Base-by-base conservation (phyloP, 129 eudicot species). In the Chrysanthemum seticuspe region DNA sequence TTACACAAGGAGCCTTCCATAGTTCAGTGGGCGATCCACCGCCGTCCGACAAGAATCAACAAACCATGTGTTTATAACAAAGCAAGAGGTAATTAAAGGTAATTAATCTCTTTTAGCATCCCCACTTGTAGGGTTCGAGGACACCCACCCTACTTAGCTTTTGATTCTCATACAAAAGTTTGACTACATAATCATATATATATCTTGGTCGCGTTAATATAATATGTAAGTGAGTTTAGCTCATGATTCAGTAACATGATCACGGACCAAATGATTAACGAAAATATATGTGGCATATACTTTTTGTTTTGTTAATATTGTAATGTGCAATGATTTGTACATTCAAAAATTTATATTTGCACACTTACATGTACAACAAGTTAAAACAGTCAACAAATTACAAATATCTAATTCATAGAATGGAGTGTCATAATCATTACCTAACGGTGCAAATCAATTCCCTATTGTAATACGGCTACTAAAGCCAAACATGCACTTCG, bases 231-330 rank as follows among this genome's bases (percentile, higher is more conserved):
- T 54, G 50, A 71, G 76, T 67, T 40, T 40, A 40, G 47, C 62
- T 83, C 82, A 89, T 89, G 86, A 89, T 86, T 89, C 79, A 78
- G 86, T 82, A 89, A 89, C 89, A 85, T 88, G 94, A 78, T 80
- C 82, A 44, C 44, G 47, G 80, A 80, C 86, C 77, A 73, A 84
- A 86, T 85, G 85, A 80, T 84, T 85, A 77, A 68, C 68, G 76
- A 62, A 67, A 83, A 85, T 62, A 72, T 53, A 19, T 27, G 25
- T 67, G 75, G 74, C 54, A 27, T 49, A 69, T 51, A 61, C 79
- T 65, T 65, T 66, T 57, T 70, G 50, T 66, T 80, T 83, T 77
- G 53, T 62, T 34, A 36, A 44, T 68, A 63, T 56, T 59, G 48
- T 65, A 66, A 27, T 3, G 27, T 25, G 27, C n/a, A n/a, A 25